Conservation (phyloP, 495 filamentous ascomycete species). For the Cenococcum geophilum region DNA sequence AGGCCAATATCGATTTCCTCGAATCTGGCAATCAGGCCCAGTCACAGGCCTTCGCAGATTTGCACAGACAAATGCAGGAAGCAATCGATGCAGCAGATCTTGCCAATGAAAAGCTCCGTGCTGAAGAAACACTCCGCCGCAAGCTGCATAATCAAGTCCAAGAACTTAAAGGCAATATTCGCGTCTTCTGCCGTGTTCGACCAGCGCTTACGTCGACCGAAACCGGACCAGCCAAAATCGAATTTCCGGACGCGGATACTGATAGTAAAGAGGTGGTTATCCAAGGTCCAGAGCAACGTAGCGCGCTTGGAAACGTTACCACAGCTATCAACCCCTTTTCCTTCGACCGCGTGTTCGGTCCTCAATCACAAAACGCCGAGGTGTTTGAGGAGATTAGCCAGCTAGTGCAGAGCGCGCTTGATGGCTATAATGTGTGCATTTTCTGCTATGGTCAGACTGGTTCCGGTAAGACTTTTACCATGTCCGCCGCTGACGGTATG, state of each 20-base stretch:
- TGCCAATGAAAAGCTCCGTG: constrained; percentile 75
- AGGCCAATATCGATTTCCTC: constrained; percentile 75
- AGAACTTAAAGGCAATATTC: constrained; percentile 98
- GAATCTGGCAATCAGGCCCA: constrained; percentile 84
- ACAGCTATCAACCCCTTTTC: constrained; percentile 77
- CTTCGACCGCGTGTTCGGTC: constrained; percentile 91
- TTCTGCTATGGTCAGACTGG: constrained; percentile 99
- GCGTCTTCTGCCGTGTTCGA: constrained; percentile 96
- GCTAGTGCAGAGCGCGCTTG: constrained; percentile 89
- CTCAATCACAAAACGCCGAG: constrained; percentile 67
- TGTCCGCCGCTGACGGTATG: constrained; percentile 90
- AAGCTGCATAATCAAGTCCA: constrained; percentile 97
- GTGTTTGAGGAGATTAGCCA: constrained; percentile 97
- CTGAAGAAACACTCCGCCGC: constrained; percentile 83
- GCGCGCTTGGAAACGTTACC: constrained; percentile 65
- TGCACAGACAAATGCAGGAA: constrained; percentile 71
- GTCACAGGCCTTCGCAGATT: constrained; percentile 66
- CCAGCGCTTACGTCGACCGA: constrained; percentile 54
- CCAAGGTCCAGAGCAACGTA: constrained; percentile 75
- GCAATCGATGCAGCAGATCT: constrained; percentile 61
- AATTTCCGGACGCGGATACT: constrained; percentile 66
- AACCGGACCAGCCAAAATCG: constrained; percentile 57
- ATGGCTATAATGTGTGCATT: constrained; percentile 98
- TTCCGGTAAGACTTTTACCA: constrained; percentile 93
- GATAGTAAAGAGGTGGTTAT: constrained; percentile 83